Percentiles rank a stretch among this genome's conserved stretches.
Evolutionary conservation across 1,139 yeast genomes (phyloP).

Genomic region (Blastobotrys ciferrii): DNA sequence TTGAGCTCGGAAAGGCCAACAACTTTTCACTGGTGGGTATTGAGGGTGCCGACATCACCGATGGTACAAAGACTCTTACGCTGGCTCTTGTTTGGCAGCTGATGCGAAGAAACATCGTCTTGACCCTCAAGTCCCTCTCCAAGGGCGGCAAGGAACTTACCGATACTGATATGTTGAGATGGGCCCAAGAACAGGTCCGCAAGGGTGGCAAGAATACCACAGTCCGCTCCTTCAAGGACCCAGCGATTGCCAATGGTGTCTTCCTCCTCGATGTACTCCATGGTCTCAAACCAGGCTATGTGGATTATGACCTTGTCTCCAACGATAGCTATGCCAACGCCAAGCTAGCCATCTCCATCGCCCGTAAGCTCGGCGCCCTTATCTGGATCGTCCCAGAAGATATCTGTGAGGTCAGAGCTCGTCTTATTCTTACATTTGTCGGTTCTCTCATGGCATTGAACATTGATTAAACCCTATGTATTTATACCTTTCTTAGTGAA

Average conservation of each 20-base stretch:
- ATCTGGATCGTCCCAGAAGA: constrained; percentile 99
- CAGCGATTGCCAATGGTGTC: constrained; percentile 69
- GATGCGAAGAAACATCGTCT: constrained; percentile 92
- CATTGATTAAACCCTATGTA: constrained; percentile 17
- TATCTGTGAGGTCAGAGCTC: constrained; percentile 90
- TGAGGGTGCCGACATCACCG: constrained; percentile 96
- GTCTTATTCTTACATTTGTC: constrained; percentile 89
- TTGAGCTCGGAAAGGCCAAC: constrained; percentile 89
- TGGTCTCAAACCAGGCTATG: constrained; percentile 96
- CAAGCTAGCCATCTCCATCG: constrained; percentile 93
- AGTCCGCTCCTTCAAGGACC: constrained; percentile 83
- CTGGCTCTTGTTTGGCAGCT: constrained; percentile 98
- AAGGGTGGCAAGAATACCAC: constrained; percentile 75
- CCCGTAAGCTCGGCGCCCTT: constrained; percentile 95
- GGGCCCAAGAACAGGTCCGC: constrained; percentile 86
- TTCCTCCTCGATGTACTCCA: constrained; percentile 86
- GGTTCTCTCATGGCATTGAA: constrained; percentile 84
- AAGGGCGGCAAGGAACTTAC: constrained; percentile 70
- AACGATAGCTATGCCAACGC: constrained; percentile 94
- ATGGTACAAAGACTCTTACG: constrained; percentile 85
- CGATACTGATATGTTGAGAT: constrained; percentile 81
- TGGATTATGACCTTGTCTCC: constrained; percentile 87
- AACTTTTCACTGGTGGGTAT: constrained; percentile 94
- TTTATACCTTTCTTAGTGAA: constrained; percentile 4
- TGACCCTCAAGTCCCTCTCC: constrained; percentile 73